phyloP scores from a whole-genome alignment of 129 eudicot species.

The Ambrosia artemisiifolia region DNA sequence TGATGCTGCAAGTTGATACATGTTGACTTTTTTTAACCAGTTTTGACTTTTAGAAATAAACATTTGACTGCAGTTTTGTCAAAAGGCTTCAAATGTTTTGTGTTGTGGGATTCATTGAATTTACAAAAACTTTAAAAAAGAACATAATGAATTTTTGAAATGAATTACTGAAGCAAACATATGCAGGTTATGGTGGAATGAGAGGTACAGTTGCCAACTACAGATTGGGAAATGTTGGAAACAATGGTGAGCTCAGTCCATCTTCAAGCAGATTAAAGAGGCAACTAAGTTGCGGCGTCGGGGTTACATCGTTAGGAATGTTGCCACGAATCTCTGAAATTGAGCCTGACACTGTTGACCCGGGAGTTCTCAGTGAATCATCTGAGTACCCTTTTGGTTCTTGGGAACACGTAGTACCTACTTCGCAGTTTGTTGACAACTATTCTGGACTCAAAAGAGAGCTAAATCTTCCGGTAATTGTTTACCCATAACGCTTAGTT shows the following conservation, averaged over 20 bases:
- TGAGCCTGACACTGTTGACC: slow-evolving; percentile 38
- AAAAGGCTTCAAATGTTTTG: neutral
- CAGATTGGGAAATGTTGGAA: slow-evolving; percentile 39
- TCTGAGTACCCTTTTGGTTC: slow-evolving; percentile 60
- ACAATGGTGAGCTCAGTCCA: slow-evolving; percentile 39
- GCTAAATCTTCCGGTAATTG: slow-evolving; percentile 46
- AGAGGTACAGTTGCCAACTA: slow-evolving; percentile 51
- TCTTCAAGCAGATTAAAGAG: slow-evolving; percentile 44
- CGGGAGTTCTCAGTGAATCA: slow-evolving; percentile 28
- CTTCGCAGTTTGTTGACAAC: slow-evolving; percentile 39
- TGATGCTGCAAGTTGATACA: too few relatives aligned
- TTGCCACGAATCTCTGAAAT: slow-evolving; percentile 64
- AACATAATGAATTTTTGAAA: neutral
- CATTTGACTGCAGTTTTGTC: neutral
- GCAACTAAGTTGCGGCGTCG: slow-evolving; percentile 39
- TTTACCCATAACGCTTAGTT: neutral
- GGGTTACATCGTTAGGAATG: slow-evolving; percentile 41
- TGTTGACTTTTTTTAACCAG: neutral
- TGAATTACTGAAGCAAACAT: slow-evolving; percentile 25
- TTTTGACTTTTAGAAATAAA: slow-evolving; percentile 16
- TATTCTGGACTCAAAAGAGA: slow-evolving; percentile 61
- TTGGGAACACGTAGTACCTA: slow-evolving; percentile 62
- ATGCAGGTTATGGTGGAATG: slow-evolving; percentile 50
- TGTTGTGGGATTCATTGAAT: neutral
- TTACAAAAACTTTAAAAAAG: neutral